Percentiles rank a stretch among this genome's conserved stretches.
phyloP scores from a whole-genome alignment of 2,329 filamentous ascomycete genomes.

The Botrytis medusae region DNA sequence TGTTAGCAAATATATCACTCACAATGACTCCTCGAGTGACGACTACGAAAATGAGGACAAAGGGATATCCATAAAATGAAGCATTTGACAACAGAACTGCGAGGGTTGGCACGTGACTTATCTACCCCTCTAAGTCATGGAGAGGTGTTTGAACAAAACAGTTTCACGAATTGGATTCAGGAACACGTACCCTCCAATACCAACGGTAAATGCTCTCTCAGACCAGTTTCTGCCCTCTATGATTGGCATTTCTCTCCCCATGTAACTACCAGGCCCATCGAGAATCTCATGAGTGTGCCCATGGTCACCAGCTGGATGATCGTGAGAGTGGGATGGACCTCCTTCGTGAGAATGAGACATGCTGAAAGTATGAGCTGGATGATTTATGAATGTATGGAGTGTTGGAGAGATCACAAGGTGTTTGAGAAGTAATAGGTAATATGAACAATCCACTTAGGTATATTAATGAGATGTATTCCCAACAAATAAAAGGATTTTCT shows the following conservation, averaged over 20 bases:
- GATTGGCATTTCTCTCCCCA: constrained; percentile 90
- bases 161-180: constrained; percentile 5
- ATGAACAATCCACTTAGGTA: not conserved
- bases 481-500: not conserved
- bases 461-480: not conserved
- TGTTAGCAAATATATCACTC: constrained; percentile 14
- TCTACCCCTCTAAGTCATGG: constrained; percentile 23
- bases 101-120: constrained; percentile 21
- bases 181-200: constrained; percentile 81
- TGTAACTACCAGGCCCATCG: constrained; percentile 85
- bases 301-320: constrained; percentile 65
- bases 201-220: constrained; percentile 89
- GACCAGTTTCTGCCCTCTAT: constrained; percentile 84
- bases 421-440: not conserved
- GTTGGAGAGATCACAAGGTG: not conserved
- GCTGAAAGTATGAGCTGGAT: not conserved
- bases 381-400: not conserved
- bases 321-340: constrained; percentile 53
- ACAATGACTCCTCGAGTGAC: no score
- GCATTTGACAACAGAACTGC: not conserved
- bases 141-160: constrained; percentile 3
- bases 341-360: constrained; percentile 35
- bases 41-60: not conserved
- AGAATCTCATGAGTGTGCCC: constrained; percentile 96
- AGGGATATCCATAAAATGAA: not conserved